Evolutionary conservation across 2,329 filamentous ascomycete genomes (phyloP), one percentile per base, ranked within the genome.

Genomic region (Calonectria pseudoreteaudii): DNA sequence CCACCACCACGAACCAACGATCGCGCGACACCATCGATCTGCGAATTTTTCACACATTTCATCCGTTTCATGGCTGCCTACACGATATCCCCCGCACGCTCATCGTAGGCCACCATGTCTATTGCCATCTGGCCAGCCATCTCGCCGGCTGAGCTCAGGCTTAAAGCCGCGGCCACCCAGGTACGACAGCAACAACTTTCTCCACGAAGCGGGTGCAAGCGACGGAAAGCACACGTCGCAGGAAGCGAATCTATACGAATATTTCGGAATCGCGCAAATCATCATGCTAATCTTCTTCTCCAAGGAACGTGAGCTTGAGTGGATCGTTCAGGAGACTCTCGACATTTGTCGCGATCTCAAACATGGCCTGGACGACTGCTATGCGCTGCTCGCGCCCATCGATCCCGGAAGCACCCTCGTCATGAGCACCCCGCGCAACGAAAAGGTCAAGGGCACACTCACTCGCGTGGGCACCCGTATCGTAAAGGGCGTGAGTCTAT

Each of bases 381-480:
- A 95, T 78, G 92, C 93, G 23, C 90, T 98, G 30, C 91, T 99
- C 36, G 94, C 95, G 10, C 95, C 96, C 1, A 90, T 93, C 76
- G 95, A 98, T 81, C 93, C 93, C 1, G 95, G 95, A 11, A 96
- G 93, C 79, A 99, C 96, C 0, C 91, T 99, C 34, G 96, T 97
- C 36, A 90, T 99, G 77, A 97, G 94, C 75, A 97, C 96, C 18
- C 90, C 94, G 70, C 91, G 96, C 70, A 96, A 95, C 70, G 97
- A 99, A 86, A 92, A 91, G 78, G 92, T 98, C 75, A 99, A 99
- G 84, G 97, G 97, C 23, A 94, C 95, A 80, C 91, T 98, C 74
- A 98, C 96, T 1, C 92, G 97, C 68, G 92, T 98, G 44, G 97
- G 97, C 49, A 95, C 95, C n/a, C 92, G 94, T 66, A 93, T 99